Conservation (phyloP, 768 basidiomycete genomes). For the Termitomyces sp. region DNA sequence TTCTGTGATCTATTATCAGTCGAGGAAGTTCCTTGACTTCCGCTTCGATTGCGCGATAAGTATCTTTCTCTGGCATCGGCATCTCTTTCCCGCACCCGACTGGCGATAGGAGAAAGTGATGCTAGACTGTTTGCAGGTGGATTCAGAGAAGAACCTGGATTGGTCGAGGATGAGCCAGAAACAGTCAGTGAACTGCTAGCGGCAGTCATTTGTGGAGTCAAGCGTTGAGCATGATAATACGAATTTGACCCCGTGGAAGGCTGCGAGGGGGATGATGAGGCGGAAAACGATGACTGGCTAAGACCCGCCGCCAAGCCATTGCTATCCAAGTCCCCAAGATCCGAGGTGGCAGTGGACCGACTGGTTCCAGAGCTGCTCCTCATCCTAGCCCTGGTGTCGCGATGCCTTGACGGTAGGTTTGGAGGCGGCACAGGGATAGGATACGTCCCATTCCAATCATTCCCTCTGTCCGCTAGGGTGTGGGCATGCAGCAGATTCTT, state of each 20-base stretch:
- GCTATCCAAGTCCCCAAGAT: conserved; percentile 60
- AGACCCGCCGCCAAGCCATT: conserved; percentile 32
- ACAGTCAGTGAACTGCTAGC: conserved; percentile 25
- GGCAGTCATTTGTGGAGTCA: conserved; percentile 24
- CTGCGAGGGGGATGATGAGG: conserved; percentile 60
- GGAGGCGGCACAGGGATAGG: conserved; percentile 35
- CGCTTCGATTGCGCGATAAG: conserved; percentile 75
- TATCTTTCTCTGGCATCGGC: conserved; percentile 88
- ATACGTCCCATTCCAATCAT: conserved; percentile 47
- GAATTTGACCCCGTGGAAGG: conserved; percentile 42
- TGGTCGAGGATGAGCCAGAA: conserved; percentile 25
- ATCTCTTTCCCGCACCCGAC: conserved; percentile 76
- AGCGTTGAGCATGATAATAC: conserved; percentile 27
- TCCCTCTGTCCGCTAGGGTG: conserved; percentile 54
- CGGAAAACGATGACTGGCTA: conserved; percentile 49
- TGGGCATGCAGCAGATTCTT: conserved; percentile 61
- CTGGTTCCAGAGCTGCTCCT: conserved; percentile 80
- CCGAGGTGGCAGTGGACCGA: conserved; percentile 61
- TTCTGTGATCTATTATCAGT: conserved; percentile 67
- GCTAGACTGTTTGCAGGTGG: conserved; percentile 30
- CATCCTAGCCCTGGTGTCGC: conserved; percentile 46
- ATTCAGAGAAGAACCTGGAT: conserved; percentile 28
- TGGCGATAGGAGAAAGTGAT: conserved; percentile 71
- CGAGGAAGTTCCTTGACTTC: conserved; percentile 67
- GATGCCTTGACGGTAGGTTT: conserved; percentile 36